phyloP scores from a whole-genome alignment of 2,329 filamentous ascomycete genomes.

The Magnaporthiopsis incrustans region DNA sequence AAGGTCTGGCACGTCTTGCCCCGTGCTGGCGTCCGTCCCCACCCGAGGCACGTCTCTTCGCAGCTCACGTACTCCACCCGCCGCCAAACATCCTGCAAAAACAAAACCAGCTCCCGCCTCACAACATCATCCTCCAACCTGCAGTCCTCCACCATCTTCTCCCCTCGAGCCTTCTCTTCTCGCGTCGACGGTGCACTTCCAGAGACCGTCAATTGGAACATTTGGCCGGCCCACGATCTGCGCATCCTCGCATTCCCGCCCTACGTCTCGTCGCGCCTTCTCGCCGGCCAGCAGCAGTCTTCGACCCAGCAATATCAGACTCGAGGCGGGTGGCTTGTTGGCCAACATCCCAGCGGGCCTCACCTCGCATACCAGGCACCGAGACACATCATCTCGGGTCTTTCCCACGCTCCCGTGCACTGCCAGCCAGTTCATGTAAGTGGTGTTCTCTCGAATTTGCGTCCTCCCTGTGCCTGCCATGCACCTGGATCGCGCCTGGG shows the following conservation, averaged over 20 bases:
- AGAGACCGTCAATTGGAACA: not conserved
- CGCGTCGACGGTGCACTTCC: not conserved
- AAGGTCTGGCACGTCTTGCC: conserved; percentile 7
- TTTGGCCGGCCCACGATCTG: not conserved
- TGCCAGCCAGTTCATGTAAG: not conserved
- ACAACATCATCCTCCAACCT: conserved; percentile 5
- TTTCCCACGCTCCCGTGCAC: not conserved
- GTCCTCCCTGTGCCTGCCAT: not conserved
- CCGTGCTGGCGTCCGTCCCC: conserved; percentile 5
- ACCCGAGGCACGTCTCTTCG: conserved; percentile 4
- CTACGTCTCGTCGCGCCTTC: not conserved
- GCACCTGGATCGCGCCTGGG: not conserved
- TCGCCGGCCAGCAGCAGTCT: not conserved
- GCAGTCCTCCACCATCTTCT: not conserved
- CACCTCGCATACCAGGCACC: conserved; percentile 5
- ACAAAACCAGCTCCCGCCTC: conserved; percentile 6
- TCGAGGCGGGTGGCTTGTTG: not conserved
- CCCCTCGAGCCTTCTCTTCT: not conserved
- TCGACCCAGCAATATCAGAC: not conserved
- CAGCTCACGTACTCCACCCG: not conserved
- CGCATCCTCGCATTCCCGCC: not conserved
- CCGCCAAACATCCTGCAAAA: conserved; percentile 7
- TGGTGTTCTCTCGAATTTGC: conserved; percentile 2
- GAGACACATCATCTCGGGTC: conserved; percentile 2
- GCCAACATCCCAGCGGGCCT: not conserved